phyloP scores from a whole-genome alignment of 192 early-diverging fungal genomes.

The Rhizophagus clarus region DNA sequence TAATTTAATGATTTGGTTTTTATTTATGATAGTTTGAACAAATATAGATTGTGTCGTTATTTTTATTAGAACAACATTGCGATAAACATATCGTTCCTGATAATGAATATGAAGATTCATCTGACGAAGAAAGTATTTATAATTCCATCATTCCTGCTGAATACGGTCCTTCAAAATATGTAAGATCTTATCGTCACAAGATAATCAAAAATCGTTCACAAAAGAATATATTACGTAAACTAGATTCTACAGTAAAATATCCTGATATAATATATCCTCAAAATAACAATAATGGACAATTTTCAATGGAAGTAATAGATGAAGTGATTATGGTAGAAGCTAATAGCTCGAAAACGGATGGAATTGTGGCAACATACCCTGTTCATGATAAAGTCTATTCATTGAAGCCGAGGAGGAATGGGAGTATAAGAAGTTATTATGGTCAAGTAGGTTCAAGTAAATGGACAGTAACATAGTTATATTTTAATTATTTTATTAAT shows the following conservation, averaged over 20 bases:
- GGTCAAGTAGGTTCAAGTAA: not conserved
- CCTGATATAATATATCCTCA: not conserved
- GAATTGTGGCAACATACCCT: not conserved
- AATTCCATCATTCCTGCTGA: not conserved
- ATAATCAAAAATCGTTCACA: not conserved
- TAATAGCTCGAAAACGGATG: not conserved
- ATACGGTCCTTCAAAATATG: conserved; percentile 21
- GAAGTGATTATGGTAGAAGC: not conserved
- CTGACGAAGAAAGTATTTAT: conserved; percentile 53
- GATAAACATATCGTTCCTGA: conserved; percentile 70
- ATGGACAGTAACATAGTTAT: not conserved
- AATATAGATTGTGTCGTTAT: not conserved
- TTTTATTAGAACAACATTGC: conserved; percentile 56
- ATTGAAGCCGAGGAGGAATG: not conserved
- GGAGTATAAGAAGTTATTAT: not conserved
- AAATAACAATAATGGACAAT: not conserved
- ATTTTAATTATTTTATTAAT: not conserved
- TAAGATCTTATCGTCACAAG: conserved; percentile 1
- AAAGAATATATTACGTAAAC: not conserved
- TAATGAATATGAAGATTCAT: conserved; percentile 74
- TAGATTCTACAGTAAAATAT: not conserved
- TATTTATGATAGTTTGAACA: not conserved
- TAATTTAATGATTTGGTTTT: not conserved
- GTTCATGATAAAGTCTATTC: not conserved
- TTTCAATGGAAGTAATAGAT: not conserved